Percentiles rank a stretch among this genome's conserved stretches.
These are phyloP conservation scores for Corrigiola litoralis DNA, from an alignment of 179 eudicot species.

Conservation along the genomic window DNA sequence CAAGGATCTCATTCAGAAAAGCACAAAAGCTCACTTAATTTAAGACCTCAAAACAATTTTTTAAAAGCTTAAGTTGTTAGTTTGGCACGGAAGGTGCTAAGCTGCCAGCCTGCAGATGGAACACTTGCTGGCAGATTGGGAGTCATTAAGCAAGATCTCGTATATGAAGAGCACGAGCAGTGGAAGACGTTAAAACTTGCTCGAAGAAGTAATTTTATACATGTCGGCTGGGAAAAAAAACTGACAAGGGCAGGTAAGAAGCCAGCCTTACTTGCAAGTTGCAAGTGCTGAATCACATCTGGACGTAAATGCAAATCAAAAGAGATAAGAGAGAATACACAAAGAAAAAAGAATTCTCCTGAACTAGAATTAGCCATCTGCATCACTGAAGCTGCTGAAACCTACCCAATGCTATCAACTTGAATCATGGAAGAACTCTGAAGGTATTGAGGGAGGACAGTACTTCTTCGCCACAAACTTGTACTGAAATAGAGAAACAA, in stretches of 20 bases:
- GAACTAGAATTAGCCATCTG: background rate
- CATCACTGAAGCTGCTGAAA: background rate
- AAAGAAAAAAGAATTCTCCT: background rate
- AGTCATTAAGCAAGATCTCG: too few relatives aligned
- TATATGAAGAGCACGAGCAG: too few relatives aligned
- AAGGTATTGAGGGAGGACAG: conserved; percentile 75
- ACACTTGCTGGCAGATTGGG: too few relatives aligned
- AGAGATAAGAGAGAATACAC: too few relatives aligned
- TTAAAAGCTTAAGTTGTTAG: too few relatives aligned
- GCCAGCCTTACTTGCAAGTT: background rate
- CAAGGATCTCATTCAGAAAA: too few relatives aligned
- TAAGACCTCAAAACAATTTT: too few relatives aligned
- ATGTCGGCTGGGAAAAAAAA: background rate
- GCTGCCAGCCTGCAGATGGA: too few relatives aligned
- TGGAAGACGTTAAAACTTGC: too few relatives aligned
- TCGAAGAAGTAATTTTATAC: too few relatives aligned
- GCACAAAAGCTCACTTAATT: too few relatives aligned
- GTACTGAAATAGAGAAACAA: conserved; percentile 55
- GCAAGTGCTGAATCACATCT: background rate
- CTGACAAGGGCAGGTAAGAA: background rate
- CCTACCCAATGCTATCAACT: conserved; percentile 24
- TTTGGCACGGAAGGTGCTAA: too few relatives aligned
- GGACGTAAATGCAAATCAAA: background rate
- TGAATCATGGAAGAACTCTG: conserved; percentile 47
- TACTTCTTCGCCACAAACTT: conserved; percentile 80